Percentiles rank a stretch among this genome's conserved stretches.
Evolutionary conservation across 2,329 filamentous ascomycete genomes (phyloP).

Genomic region (Colletotrichum horii): DNA sequence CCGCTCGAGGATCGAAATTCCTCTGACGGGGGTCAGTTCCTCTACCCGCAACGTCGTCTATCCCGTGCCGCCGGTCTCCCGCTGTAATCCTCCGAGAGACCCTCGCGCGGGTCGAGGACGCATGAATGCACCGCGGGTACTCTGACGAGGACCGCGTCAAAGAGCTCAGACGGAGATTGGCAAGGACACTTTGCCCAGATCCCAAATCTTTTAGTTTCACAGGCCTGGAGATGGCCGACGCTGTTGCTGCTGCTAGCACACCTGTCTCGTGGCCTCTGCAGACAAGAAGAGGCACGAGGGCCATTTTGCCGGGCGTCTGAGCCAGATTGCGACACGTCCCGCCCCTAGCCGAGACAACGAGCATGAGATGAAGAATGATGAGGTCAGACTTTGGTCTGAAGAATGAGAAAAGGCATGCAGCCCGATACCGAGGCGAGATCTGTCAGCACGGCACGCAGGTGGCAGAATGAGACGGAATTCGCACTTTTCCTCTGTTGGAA

Average conservation of each 20-base stretch:
- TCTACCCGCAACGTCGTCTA: background rate
- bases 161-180: constrained; percentile 1
- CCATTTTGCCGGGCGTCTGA: background rate
- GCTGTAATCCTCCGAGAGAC: background rate
- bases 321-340: background rate
- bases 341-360: background rate
- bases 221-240: background rate
- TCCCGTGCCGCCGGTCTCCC: constrained; percentile 1
- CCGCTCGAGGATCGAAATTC: background rate
- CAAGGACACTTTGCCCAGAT: background rate
- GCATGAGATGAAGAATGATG: constrained; percentile 9
- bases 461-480: background rate
- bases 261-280: background rate
- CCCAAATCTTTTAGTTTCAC: background rate
- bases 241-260: background rate
- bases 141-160: constrained; percentile 16
- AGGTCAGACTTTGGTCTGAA: background rate
- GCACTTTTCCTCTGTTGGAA: background rate
- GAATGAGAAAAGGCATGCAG: background rate
- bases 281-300: background rate
- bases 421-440: background rate
- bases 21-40: background rate
- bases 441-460: background rate
- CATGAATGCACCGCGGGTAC: constrained; percentile 9
- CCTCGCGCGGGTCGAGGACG: background rate